A percentile compares a stretch with the other conserved stretches of the same genome.
Conservation (phyloP, 805 yeast genomes). For the Kodamaea leandrae region DNA sequence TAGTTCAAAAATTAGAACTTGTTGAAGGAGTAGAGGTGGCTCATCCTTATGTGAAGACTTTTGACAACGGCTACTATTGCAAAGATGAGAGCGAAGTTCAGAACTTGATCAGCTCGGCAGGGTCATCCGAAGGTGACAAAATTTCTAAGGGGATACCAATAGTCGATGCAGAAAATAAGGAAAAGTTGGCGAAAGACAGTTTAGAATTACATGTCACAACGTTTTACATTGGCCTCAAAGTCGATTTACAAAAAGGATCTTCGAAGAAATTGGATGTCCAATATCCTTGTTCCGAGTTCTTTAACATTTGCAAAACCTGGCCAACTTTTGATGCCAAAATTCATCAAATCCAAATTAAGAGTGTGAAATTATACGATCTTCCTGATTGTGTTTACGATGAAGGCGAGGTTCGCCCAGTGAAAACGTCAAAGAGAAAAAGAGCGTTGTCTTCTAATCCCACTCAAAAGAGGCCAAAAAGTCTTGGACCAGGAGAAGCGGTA, state of each 20-base stretch:
- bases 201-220: conserved; percentile 62
- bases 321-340: conserved; percentile 59
- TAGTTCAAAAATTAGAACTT: conserved; percentile 81
- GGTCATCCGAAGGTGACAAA: conserved; percentile 17
- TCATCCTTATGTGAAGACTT: conserved; percentile 84
- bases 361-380: conserved; percentile 72
- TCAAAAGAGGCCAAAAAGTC: conserved; percentile 25
- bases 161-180: not conserved
- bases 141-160: conserved; percentile 24
- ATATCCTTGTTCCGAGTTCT: conserved; percentile 87
- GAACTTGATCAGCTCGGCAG: not conserved
- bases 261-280: conserved; percentile 76
- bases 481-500: conserved; percentile 8
- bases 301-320: conserved; percentile 74
- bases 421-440: conserved; percentile 38
- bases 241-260: conserved; percentile 34
- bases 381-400: conserved; percentile 79
- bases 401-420: conserved; percentile 74
- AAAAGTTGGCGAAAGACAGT: not conserved
- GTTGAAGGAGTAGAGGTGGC: conserved; percentile 75
- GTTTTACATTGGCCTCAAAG: conserved; percentile 74
- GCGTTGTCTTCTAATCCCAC: conserved; percentile 12
- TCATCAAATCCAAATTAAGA: conserved; percentile 63
- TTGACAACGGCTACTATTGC: conserved; percentile 38
- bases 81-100: conserved; percentile 51